Percentiles rank a stretch among this genome's conserved stretches.
Conservation (phyloP, 345 rosid species). For the Raphanus raphanistrum region DNA sequence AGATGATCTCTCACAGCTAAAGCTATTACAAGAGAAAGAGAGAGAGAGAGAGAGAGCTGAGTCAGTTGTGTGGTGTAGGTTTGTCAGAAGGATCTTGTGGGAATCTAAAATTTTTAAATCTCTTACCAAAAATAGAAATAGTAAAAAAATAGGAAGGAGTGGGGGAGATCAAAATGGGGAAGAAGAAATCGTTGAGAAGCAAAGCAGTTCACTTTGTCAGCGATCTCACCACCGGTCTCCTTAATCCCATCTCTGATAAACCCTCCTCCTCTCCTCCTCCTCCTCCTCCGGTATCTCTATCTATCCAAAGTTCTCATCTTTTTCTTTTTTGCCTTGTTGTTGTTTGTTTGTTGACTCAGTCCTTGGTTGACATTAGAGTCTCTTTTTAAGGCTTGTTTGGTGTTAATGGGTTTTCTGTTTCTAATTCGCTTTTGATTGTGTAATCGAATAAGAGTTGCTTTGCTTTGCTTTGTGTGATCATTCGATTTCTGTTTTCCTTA, state of each 20-base stretch:
- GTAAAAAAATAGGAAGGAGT: background rate
- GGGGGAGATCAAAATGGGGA: constrained; percentile 46
- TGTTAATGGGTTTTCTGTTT: background rate
- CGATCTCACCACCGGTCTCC: constrained; percentile 90
- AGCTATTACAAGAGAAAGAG: constrained; percentile 1
- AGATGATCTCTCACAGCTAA: constrained; percentile 7
- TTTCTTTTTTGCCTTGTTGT: background rate
- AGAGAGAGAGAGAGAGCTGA: constrained; percentile 6
- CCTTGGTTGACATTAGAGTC: constrained; percentile 7
- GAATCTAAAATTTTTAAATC: constrained; percentile 25
- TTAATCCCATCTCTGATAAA: constrained; percentile 88
- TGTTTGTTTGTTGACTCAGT: background rate
- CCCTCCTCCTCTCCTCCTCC: constrained; percentile 38
- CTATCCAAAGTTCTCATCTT: constrained; percentile 11
- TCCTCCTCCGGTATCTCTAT: constrained; percentile 38
- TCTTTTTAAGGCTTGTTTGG: background rate
- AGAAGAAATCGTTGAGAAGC: constrained; percentile 72
- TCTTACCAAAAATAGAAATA: constrained; percentile 27
- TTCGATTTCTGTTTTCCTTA: too few species aligned
- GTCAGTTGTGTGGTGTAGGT: constrained; percentile 27
- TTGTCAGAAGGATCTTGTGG: background rate
- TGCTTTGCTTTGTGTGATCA: too few species aligned
- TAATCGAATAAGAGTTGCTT: background rate
- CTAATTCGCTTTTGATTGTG: background rate
- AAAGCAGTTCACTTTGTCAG: constrained; percentile 92